These are phyloP conservation scores for Corynascus novoguineensis DNA, from an alignment of 495 filamentous ascomycete genomes.

Conservation along the genomic window DNA sequence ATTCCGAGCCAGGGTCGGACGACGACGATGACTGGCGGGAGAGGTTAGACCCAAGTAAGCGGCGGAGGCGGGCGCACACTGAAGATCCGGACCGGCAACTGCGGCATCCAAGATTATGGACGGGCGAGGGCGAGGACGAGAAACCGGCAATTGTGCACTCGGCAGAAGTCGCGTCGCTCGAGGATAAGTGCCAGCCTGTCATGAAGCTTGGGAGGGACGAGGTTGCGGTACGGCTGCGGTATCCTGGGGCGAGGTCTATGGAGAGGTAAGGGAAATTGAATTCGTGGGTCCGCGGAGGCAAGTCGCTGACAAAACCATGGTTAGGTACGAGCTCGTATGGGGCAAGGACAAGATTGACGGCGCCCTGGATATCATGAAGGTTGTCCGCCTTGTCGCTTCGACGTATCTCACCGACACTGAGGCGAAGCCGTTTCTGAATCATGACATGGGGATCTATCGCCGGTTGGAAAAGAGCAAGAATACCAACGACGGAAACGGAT, in stretches of 20 bases:
- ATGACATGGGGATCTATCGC: constrained; percentile 64
- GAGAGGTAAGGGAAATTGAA: constrained; percentile 64
- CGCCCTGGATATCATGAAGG: constrained; percentile 74
- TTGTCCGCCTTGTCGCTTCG: constrained; percentile 65
- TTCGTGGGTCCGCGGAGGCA: neutral
- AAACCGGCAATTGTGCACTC: constrained; percentile 55
- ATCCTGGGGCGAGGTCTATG: constrained; percentile 62
- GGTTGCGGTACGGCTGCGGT: constrained; percentile 58
- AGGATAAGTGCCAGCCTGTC: constrained; percentile 44
- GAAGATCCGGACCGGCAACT: constrained; percentile 55
- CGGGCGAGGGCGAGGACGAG: constrained; percentile 21
- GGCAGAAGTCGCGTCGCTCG: constrained; percentile 55
- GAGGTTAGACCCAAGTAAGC: constrained; percentile 30
- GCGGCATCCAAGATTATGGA: constrained; percentile 51
- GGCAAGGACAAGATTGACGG: constrained; percentile 81
- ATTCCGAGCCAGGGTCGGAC: constrained; percentile 29
- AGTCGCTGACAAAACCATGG: constrained; percentile 20
- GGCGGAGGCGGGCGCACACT: constrained; percentile 25
- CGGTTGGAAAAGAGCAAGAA: constrained; percentile 61
- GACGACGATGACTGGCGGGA: constrained; percentile 35
- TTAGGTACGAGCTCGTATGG: constrained; percentile 72
- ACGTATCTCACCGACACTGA: constrained; percentile 68
- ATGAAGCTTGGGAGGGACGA: constrained; percentile 44
- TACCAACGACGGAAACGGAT: constrained; percentile 58
- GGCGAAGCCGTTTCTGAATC: constrained; percentile 61